Percentiles rank a stretch among this genome's conserved stretches.
phyloP scores from a whole-genome alignment of 768 basidiomycete species.

The Crepidotus variabilis region DNA sequence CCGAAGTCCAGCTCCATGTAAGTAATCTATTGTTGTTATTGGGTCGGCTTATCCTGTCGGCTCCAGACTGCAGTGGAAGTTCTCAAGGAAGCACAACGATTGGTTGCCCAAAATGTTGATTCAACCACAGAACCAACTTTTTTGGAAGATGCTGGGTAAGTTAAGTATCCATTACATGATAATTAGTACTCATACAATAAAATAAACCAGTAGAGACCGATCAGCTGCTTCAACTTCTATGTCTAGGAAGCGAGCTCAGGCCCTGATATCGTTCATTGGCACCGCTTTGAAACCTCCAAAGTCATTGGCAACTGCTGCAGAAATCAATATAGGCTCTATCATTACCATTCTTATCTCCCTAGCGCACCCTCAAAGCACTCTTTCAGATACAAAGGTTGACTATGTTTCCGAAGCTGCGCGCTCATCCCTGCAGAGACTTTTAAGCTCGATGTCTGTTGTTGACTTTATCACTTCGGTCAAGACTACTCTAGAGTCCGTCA shows the following conservation, averaged over 20 bases:
- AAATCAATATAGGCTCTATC: constrained; percentile 34
- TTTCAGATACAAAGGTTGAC: constrained; percentile 32
- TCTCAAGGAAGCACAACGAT: constrained; percentile 60
- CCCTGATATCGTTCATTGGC: constrained; percentile 64
- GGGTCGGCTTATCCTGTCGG: constrained; percentile 5
- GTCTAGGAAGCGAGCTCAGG: constrained; percentile 58
- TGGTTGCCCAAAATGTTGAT: constrained; percentile 40
- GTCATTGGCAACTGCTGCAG: constrained; percentile 15
- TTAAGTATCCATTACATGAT: background rate
- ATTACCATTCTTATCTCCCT: constrained; percentile 48
- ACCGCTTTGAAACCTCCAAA: constrained; percentile 39
- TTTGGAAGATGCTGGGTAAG: constrained; percentile 56
- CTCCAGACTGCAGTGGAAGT: constrained; percentile 59
- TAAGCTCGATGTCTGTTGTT: constrained; percentile 63
- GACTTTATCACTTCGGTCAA: constrained; percentile 62
- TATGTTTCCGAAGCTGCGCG: constrained; percentile 47
- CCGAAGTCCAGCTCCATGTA: constrained; percentile 50
- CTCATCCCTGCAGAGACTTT: constrained; percentile 45
- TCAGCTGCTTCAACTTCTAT: constrained; percentile 37
- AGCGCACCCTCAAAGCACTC: constrained; percentile 29
- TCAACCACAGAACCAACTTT: constrained; percentile 41
- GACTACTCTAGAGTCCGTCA: constrained; percentile 51
- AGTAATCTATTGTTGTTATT: constrained; percentile 15
- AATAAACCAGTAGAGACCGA: constrained; percentile 59
- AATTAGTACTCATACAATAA: background rate